Conservation (phyloP, 352 stramenopile genomes). For the Phytopythium kandeliae region DNA sequence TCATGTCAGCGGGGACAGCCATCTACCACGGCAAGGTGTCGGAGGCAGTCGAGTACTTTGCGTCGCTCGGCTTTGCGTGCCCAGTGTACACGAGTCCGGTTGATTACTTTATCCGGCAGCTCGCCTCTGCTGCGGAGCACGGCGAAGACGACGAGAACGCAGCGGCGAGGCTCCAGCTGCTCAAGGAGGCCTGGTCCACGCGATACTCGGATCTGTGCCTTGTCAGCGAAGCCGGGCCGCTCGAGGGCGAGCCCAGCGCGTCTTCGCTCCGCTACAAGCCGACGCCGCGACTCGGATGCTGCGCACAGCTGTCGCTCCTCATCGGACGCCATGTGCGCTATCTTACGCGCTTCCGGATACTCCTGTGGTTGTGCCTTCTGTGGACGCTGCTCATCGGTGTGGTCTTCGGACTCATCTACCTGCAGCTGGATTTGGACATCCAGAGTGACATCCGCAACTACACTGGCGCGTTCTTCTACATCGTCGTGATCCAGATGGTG, state of each 20-base stretch:
- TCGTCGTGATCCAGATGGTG: slow-evolving; percentile 33
- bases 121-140: slow-evolving; percentile 15
- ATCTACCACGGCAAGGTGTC: slow-evolving; percentile 53
- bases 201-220: slow-evolving; percentile 14
- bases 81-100: slow-evolving; percentile 52
- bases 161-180: slow-evolving; percentile 17
- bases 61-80: slow-evolving; percentile 39
- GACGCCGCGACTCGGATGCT: slow-evolving; percentile 13
- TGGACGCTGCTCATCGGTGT: slow-evolving; percentile 36
- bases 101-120: slow-evolving; percentile 60
- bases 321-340: slow-evolving; percentile 34
- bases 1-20: slow-evolving; percentile 39
- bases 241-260: not conserved
- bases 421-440: slow-evolving; percentile 28
- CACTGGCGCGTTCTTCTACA: slow-evolving; percentile 37
- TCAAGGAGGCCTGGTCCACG: slow-evolving; percentile 40
- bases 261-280: not conserved
- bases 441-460: slow-evolving; percentile 42
- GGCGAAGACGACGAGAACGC: slow-evolving; percentile 23
- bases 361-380: slow-evolving; percentile 31
- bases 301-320: slow-evolving; percentile 31
- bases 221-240: slow-evolving; percentile 4
- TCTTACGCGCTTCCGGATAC: slow-evolving; percentile 25
- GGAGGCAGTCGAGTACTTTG: slow-evolving; percentile 53
- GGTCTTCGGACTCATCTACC: slow-evolving; percentile 37